A percentile compares a stretch with the other conserved stretches of the same genome.
Evolutionary conservation across 2,329 filamentous ascomycete genomes (phyloP).

Genomic region (Whalleya microplaca): DNA sequence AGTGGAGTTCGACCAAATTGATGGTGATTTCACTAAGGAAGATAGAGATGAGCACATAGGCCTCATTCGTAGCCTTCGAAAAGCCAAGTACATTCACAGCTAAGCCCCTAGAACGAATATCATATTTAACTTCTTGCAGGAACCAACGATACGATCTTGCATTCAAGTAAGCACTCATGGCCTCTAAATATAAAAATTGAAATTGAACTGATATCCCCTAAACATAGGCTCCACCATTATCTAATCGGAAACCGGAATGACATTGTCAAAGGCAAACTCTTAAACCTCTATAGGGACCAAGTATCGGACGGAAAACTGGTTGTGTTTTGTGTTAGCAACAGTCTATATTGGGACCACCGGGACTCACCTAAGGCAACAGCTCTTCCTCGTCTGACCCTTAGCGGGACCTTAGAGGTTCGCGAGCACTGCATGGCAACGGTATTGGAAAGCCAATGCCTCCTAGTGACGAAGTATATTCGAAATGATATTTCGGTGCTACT

Average conservation of each 20-base stretch:
- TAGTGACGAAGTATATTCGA: constrained; percentile 42
- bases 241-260: constrained; percentile 45
- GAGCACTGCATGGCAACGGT: constrained; percentile 50
- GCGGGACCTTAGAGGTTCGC: constrained; percentile 47
- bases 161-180: no score
- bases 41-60: no score
- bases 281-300: constrained; percentile 32
- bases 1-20: no score
- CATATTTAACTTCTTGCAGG: no score
- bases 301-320: constrained; percentile 31
- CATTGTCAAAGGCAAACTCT: constrained; percentile 37
- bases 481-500: constrained; percentile 47
- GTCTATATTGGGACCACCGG: constrained; percentile 45
- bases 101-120: no score
- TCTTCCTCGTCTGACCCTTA: constrained; percentile 42
- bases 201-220: constrained; percentile 21
- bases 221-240: constrained; percentile 17
- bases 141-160: no score
- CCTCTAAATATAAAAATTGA: no score
- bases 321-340: constrained; percentile 52
- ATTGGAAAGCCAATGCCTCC: constrained; percentile 44
- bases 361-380: constrained; percentile 27
- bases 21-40: no score
- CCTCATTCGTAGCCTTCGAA: no score
- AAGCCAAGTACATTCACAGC: no score